Percentiles rank a stretch among this genome's conserved stretches.
Evolutionary conservation across 2,329 filamentous ascomycete species (phyloP).

Genomic region (Fusarium haematococcum): DNA sequence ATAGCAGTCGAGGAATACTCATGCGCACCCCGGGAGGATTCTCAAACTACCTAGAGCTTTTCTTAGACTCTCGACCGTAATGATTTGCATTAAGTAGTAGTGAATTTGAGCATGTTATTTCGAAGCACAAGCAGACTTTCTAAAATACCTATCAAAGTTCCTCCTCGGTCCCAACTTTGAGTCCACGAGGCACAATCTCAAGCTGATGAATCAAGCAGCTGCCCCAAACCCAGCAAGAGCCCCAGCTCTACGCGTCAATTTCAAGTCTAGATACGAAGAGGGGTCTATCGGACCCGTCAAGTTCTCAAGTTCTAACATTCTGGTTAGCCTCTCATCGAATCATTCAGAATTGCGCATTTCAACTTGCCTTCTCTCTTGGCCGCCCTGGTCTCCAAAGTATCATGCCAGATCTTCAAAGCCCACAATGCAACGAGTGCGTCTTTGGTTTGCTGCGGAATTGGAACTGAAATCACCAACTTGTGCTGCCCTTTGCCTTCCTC

Average conservation of each 20-base stretch:
- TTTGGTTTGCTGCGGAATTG: not conserved
- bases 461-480: not conserved
- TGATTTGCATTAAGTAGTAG: too few relatives aligned
- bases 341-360: rapidly evolving
- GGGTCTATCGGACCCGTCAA: not conserved
- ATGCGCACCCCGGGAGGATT: too few relatives aligned
- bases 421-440: conserved; percentile 25
- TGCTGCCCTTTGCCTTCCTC: not conserved
- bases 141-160: not conserved
- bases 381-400: not conserved
- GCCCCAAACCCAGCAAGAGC: not conserved
- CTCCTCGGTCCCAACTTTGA: not conserved
- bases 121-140: not conserved
- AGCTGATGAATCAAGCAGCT: not conserved
- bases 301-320: not conserved
- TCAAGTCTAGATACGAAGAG: not conserved
- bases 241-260: not conserved
- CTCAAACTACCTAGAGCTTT: too few relatives aligned
- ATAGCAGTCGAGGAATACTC: too few relatives aligned
- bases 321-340: not conserved
- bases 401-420: conserved; percentile 28
- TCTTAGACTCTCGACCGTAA: too few relatives aligned
- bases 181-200: not conserved
- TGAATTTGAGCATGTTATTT: too few relatives aligned
- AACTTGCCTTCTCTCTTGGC: not conserved